Percentiles rank a stretch among this genome's conserved stretches.
Conservation (phyloP, 129 eudicot species). For the Escallonia rubra region DNA sequence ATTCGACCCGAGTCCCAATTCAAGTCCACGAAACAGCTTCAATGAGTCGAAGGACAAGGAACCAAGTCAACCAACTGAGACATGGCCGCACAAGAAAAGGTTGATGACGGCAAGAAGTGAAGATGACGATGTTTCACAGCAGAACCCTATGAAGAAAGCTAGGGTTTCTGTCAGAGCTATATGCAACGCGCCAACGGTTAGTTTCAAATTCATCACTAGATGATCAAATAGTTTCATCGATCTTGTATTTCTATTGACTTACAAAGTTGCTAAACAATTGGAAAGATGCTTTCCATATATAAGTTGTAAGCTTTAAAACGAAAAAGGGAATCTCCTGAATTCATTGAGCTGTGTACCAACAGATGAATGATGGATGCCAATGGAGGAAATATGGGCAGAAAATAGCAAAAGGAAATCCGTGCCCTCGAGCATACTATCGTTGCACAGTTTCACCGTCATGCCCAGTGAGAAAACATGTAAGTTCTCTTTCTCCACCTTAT, state of each 20-base stretch:
- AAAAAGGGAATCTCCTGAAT: not conserved
- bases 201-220: slow-evolving; percentile 1
- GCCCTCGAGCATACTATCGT: slow-evolving; percentile 86
- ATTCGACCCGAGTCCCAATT: slow-evolving; percentile 12
- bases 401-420: slow-evolving; percentile 83
- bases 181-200: slow-evolving; percentile 71
- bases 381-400: slow-evolving; percentile 96
- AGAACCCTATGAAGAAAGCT: slow-evolving; percentile 70
- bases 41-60: slow-evolving; percentile 30
- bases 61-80: slow-evolving; percentile 7
- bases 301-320: not conserved
- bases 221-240: not conserved
- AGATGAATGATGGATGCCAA: slow-evolving; percentile 93
- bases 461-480: slow-evolving; percentile 83
- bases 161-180: slow-evolving; percentile 70
- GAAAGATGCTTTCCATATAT: no score
- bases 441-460: slow-evolving; percentile 69
- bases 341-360: slow-evolving; percentile 4
- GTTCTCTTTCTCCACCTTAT: not conserved
- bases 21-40: slow-evolving; percentile 6
- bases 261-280: no score
- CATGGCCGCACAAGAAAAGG: slow-evolving; percentile 19
- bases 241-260: not conserved
- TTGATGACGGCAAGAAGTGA: slow-evolving; percentile 32
- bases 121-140: slow-evolving; percentile 39